Evolutionary conservation across 768 basidiomycete species (phyloP).

Genomic region (Phlebiopsis gigantea): DNA sequence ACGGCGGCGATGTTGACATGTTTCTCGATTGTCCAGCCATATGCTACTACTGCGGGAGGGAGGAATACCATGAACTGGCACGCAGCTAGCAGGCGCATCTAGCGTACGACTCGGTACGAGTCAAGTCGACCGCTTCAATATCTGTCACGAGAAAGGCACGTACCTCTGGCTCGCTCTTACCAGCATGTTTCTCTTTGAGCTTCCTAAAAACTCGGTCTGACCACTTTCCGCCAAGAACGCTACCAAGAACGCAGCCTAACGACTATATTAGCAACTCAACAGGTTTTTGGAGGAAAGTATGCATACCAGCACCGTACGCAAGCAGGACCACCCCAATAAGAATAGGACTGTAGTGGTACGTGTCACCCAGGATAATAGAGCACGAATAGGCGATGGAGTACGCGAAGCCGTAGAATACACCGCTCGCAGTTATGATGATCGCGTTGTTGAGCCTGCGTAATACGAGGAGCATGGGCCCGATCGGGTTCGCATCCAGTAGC

Average conservation of each 20-base stretch:
- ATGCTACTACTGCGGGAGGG: conserved; percentile 60
- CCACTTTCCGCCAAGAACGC: conserved; percentile 52
- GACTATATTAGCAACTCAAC: not conserved
- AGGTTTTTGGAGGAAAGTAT: not conserved
- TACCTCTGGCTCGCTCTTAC: conserved; percentile 60
- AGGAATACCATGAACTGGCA: conserved; percentile 50
- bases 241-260: conserved; percentile 45
- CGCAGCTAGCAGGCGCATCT: conserved; percentile 65
- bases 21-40: conserved; percentile 69
- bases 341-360: conserved; percentile 46
- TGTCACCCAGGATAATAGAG: conserved; percentile 55
- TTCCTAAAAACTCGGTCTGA: conserved; percentile 44
- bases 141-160: not conserved
- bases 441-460: conserved; percentile 63
- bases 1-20: conserved; percentile 61
- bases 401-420: conserved; percentile 40
- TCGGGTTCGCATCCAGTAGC: conserved; percentile 66
- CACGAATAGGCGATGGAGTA: conserved; percentile 73
- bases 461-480: conserved; percentile 55
- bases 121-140: not conserved
- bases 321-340: conserved; percentile 63
- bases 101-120: not conserved
- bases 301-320: conserved; percentile 60
- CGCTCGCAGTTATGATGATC: conserved; percentile 53
- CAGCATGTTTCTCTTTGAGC: conserved; percentile 40